phyloP scores from a whole-genome alignment of 345 rosid genomes.

The Rhizophora mangle region DNA sequence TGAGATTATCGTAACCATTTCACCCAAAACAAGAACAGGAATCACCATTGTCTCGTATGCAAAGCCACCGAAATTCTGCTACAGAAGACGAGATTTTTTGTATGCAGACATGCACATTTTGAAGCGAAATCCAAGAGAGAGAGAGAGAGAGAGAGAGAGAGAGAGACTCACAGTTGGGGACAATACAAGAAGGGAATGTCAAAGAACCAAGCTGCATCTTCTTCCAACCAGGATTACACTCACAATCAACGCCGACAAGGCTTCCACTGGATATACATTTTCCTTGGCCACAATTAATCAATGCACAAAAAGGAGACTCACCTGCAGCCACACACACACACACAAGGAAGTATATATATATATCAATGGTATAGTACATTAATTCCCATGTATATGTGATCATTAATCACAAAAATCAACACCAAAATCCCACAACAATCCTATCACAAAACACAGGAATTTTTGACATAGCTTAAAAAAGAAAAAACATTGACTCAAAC shows the following conservation, averaged over 20 bases:
- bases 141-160: neutral
- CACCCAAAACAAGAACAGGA: too few relatives aligned
- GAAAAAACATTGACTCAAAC: neutral
- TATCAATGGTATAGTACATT: neutral
- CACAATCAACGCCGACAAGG: conserved; percentile 32
- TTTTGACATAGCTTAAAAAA: neutral
- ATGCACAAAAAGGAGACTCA: conserved; percentile 6
- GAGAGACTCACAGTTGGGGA: conserved; percentile 47
- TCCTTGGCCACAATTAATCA: conserved; percentile 39
- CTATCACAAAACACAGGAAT: neutral
- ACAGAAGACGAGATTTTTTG: too few relatives aligned
- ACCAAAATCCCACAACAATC: neutral
- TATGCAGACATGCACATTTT: too few relatives aligned
- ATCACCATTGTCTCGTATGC: too few relatives aligned
- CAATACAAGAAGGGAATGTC: conserved; percentile 30
- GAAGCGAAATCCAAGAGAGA: neutral
- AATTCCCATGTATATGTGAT: neutral
- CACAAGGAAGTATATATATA: too few relatives aligned
- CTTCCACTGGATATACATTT: conserved; percentile 18
- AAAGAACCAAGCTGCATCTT: conserved; percentile 37
- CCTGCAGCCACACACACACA: conserved; percentile 4
- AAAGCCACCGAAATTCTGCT: too few relatives aligned
- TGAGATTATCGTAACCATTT: too few relatives aligned
- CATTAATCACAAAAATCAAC: neutral
- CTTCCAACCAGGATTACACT: conserved; percentile 47